These are phyloP conservation scores for Pyrenophora teres DNA, from an alignment of 2,329 filamentous ascomycete genomes.

Conservation along the genomic window DNA sequence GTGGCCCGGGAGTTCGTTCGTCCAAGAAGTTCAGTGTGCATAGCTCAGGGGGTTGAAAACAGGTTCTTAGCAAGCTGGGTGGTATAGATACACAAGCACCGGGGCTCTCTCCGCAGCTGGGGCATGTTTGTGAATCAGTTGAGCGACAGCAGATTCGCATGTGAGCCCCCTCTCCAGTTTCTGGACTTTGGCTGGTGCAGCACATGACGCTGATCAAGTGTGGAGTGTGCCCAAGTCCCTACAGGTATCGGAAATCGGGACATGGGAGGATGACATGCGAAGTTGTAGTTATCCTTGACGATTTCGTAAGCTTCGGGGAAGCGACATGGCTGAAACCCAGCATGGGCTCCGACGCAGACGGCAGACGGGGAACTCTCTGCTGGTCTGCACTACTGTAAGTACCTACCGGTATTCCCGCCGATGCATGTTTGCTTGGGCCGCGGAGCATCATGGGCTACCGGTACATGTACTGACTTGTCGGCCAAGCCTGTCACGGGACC, in stretches of 20 bases:
- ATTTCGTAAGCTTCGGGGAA: constrained; percentile 2
- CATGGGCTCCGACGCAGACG: no score
- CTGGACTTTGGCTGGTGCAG: not conserved
- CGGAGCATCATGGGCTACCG: not conserved
- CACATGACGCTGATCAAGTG: not conserved
- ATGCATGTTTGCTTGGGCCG: constrained; percentile 5
- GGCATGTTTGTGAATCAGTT: not conserved
- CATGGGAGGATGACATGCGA: no score
- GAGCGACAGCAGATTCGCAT: not conserved
- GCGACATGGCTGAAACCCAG: not conserved
- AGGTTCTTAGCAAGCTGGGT: not conserved
- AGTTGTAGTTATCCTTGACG: not conserved
- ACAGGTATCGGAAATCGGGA: no score
- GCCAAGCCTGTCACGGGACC: constrained; percentile 10
- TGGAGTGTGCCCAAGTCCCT: not conserved
- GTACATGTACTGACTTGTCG: not conserved
- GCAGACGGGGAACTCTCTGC: not conserved
- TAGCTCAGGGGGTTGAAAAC: not conserved
- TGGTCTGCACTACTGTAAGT: no score
- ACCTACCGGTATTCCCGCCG: not conserved
- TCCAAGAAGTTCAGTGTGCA: not conserved
- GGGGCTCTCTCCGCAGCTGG: not conserved
- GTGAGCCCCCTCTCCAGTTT: not conserved
- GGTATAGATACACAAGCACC: not conserved
- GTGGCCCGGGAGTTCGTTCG: not conserved